Evolutionary conservation across 2,329 filamentous ascomycete genomes (phyloP).

Genomic region (Penicillium sp.): DNA sequence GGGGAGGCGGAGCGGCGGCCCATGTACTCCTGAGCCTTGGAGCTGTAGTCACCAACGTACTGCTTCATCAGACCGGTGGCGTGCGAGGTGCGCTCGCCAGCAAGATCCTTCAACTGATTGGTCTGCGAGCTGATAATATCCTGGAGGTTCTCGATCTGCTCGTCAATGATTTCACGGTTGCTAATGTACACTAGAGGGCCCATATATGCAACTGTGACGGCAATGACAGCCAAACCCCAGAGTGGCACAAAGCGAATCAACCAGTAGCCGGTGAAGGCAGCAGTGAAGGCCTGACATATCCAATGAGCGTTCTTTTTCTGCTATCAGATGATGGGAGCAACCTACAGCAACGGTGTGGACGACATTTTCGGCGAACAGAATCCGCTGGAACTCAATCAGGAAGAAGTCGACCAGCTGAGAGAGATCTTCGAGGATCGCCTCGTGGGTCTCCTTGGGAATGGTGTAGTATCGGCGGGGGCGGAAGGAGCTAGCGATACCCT

Average conservation of each 20-base stretch:
- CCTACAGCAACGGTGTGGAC: conserved; percentile 55
- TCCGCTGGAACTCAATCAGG: conserved; percentile 61
- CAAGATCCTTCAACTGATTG: conserved; percentile 54
- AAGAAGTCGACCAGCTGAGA: conserved; percentile 64
- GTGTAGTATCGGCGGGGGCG: conserved; percentile 61
- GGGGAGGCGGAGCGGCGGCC: conserved; percentile 36
- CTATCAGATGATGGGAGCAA: conserved; percentile 5
- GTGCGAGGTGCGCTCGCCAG: conserved; percentile 54
- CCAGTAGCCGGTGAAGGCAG: conserved; percentile 57
- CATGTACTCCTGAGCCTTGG: conserved; percentile 55
- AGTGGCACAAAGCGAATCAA: conserved; percentile 61
- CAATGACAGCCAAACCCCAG: conserved; percentile 57
- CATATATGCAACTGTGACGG: conserved; percentile 52
- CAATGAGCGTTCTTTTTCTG: not conserved
- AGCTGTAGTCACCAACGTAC: conserved; percentile 56
- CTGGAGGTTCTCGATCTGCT: conserved; percentile 51
- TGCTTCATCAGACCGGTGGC: conserved; percentile 54
- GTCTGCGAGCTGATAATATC: conserved; percentile 54
- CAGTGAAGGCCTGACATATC: conserved; percentile 50
- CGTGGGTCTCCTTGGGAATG: conserved; percentile 58
- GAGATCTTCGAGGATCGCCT: conserved; percentile 56
- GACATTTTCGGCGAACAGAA: conserved; percentile 61
- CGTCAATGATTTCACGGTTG: conserved; percentile 60
- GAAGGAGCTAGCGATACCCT: conserved; percentile 56
- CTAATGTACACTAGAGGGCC: conserved; percentile 58